Evolutionary conservation across 129 eudicot genomes (phyloP).

Genomic region (Solidago caesia): DNA sequence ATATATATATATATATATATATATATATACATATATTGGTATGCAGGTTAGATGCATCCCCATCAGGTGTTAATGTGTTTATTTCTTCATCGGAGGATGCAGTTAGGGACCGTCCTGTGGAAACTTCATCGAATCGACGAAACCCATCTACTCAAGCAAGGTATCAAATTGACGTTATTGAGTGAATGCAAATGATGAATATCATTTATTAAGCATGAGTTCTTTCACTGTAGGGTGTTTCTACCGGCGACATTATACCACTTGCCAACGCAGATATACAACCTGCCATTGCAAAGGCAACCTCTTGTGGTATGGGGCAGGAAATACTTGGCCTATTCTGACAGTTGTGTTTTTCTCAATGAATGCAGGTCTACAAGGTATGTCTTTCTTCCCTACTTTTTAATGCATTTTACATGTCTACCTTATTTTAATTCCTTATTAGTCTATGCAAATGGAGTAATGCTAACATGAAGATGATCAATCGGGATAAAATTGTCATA

Average conservation of each 20-base stretch:
- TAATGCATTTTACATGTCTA: neutral
- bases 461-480: too few species aligned
- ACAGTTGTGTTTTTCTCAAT: slow-evolving; percentile 72
- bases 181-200: neutral
- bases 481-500: too few species aligned
- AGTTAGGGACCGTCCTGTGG: slow-evolving; percentile 26
- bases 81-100: slow-evolving; percentile 42
- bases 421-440: neutral
- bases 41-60: slow-evolving; percentile 79
- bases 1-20: too few species aligned
- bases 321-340: slow-evolving; percentile 74
- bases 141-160: slow-evolving; percentile 43
- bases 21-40: neutral
- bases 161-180: slow-evolving; percentile 32
- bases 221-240: slow-evolving; percentile 40
- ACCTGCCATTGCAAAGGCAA: slow-evolving; percentile 86
- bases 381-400: slow-evolving; percentile 4
- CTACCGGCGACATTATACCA: slow-evolving; percentile 48
- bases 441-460: too few species aligned
- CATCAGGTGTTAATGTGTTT: slow-evolving; percentile 55
- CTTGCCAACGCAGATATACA: slow-evolving; percentile 65
- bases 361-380: slow-evolving; percentile 90
- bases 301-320: slow-evolving; percentile 91
- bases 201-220: slow-evolving; percentile 2
- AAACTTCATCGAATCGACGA: slow-evolving; percentile 18